A percentile compares a stretch with the other conserved stretches of the same genome.
phyloP scores from a whole-genome alignment of 805 yeast genomes.

The Zygosaccharomyces bisporus region DNA sequence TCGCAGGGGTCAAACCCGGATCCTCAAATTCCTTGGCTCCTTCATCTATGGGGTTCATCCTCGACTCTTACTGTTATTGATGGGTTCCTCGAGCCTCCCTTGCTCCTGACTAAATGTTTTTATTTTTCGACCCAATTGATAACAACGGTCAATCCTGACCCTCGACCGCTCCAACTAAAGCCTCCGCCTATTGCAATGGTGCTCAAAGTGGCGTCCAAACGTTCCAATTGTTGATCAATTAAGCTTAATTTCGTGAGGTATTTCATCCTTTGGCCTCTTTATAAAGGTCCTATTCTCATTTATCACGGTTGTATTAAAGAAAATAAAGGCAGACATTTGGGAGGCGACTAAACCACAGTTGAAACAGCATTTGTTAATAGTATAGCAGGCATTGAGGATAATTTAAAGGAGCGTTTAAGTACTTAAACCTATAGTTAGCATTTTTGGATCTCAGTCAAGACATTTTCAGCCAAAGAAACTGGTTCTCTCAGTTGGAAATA shows the following conservation, averaged over 20 bases:
- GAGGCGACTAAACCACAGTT: not conserved
- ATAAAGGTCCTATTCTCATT: not conserved
- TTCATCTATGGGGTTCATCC: not conserved
- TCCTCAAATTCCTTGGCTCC: conserved; percentile 2
- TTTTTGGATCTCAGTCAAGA: not conserved
- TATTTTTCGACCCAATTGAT: not conserved
- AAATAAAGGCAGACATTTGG: not conserved
- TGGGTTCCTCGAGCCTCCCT: not conserved
- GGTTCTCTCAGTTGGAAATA: not conserved
- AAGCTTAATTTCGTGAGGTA: not conserved
- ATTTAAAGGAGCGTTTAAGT: not conserved
- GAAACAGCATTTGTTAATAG: not conserved
- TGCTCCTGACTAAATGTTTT: not conserved
- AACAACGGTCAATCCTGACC: not conserved
- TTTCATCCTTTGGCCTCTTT: not conserved
- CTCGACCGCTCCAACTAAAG: not conserved
- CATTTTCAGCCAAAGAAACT: not conserved
- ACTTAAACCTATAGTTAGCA: not conserved
- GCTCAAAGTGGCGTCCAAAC: not conserved
- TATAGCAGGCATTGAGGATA: not conserved
- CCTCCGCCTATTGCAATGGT: not conserved
- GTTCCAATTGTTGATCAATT: not conserved
- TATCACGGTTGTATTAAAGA: not conserved
- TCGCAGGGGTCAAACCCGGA: conserved; percentile 31
- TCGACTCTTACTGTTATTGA: not conserved